These are phyloP conservation scores for Phytophthora hibernalis DNA, from an alignment of 352 stramenopile genomes.

Conservation along the genomic window DNA sequence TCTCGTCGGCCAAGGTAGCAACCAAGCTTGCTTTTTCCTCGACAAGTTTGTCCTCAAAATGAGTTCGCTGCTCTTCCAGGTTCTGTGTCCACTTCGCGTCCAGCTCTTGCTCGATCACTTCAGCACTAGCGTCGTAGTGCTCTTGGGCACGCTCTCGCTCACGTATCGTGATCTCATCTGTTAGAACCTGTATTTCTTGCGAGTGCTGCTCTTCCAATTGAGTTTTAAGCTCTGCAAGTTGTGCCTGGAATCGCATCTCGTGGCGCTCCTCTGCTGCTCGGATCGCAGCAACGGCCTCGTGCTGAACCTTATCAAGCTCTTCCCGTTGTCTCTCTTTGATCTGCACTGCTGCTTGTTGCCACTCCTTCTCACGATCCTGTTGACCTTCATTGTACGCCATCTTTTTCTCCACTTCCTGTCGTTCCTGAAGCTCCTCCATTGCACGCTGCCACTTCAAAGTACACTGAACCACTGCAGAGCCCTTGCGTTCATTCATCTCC, in stretches of 20 bases:
- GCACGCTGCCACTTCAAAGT: slow-evolving; percentile 77
- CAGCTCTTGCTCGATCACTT: slow-evolving; percentile 39
- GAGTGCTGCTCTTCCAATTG: slow-evolving; percentile 47
- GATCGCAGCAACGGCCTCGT: slow-evolving; percentile 70
- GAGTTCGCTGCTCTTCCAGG: slow-evolving; percentile 21
- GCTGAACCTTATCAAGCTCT: slow-evolving; percentile 64
- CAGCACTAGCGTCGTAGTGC: slow-evolving; percentile 17
- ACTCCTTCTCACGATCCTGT: slow-evolving; percentile 76
- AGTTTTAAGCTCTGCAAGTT: slow-evolving; percentile 37
- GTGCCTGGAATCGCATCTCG: slow-evolving; percentile 51
- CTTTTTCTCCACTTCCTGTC: slow-evolving; percentile 69
- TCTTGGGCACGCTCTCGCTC: slow-evolving; percentile 37
- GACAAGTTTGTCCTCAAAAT: slow-evolving; percentile 15
- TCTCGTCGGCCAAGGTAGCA: slow-evolving; percentile 11
- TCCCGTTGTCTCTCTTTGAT: slow-evolving; percentile 83
- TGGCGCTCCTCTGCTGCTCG: slow-evolving; percentile 72
- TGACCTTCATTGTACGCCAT: slow-evolving; percentile 66
- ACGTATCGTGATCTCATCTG: slow-evolving; percentile 32
- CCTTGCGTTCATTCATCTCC: slow-evolving; percentile 72
- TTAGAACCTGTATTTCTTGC: slow-evolving; percentile 23
- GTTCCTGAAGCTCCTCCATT: slow-evolving; percentile 70
- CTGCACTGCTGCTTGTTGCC: slow-evolving; percentile 71
- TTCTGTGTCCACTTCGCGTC: slow-evolving; percentile 16
- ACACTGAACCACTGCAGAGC: slow-evolving; percentile 61
- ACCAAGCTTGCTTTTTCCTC: slow-evolving; percentile 19